phyloP scores from a whole-genome alignment of 129 eudicot genomes.

The Flaveria brownii region DNA sequence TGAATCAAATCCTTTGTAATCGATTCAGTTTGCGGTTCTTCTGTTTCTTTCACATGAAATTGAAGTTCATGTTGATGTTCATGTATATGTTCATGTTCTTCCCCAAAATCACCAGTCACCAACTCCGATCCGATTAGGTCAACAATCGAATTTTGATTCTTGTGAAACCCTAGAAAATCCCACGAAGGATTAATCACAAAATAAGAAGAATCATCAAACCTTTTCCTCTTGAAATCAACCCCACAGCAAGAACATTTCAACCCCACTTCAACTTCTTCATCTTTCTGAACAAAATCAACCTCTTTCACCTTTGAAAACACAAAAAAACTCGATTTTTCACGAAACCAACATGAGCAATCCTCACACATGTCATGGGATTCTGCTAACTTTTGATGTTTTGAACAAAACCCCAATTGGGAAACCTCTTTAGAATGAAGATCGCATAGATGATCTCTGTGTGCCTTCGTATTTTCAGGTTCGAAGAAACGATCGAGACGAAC shows the following conservation, averaged over 20 bases:
- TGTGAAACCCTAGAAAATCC: neutral
- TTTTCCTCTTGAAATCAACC: slow-evolving; percentile 38
- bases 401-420: slow-evolving; percentile 65
- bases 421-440: slow-evolving; percentile 76
- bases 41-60: slow-evolving; percentile 38
- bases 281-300: slow-evolving; percentile 44
- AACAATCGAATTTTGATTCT: slow-evolving; percentile 25
- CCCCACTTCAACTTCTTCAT: slow-evolving; percentile 44
- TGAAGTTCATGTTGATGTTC: slow-evolving; percentile 19
- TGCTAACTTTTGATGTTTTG: slow-evolving; percentile 64
- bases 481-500: slow-evolving; percentile 68
- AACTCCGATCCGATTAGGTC: slow-evolving; percentile 40
- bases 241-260: slow-evolving; percentile 89
- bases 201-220: slow-evolving; percentile 48
- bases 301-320: slow-evolving; percentile 46
- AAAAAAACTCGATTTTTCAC: slow-evolving; percentile 29
- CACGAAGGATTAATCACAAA: slow-evolving; percentile 50
- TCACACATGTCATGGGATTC: slow-evolving; percentile 61
- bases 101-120: slow-evolving; percentile 30
- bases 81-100: slow-evolving; percentile 5
- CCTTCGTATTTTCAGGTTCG: slow-evolving; percentile 48
- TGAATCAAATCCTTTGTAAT: slow-evolving; percentile 29
- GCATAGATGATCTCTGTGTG: slow-evolving; percentile 58
- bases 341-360: slow-evolving; percentile 55
- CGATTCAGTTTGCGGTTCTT: slow-evolving; percentile 14